phyloP scores from a whole-genome alignment of 768 basidiomycete species.

The Fibroporia radiculosa region DNA sequence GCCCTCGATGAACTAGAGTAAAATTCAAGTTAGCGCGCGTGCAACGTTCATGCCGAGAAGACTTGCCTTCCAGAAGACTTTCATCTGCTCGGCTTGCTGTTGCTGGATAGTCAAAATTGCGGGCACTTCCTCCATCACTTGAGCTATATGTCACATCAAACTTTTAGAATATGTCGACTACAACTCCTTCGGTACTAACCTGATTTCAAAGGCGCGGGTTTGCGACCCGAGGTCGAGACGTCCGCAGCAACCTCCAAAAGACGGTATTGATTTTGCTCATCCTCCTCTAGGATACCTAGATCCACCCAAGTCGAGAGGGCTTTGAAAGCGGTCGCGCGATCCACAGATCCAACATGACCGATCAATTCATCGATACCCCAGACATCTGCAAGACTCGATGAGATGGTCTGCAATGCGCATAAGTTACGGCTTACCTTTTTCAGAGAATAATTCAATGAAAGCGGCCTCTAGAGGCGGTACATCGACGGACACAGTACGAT shows the following conservation, averaged over 20 bases:
- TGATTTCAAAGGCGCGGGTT: neutral
- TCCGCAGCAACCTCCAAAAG: slow-evolving; percentile 59
- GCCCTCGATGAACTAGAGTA: slow-evolving; percentile 71
- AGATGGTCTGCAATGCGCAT: neutral
- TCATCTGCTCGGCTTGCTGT: slow-evolving; percentile 81
- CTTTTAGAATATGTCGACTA: neutral
- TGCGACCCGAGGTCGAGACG: slow-evolving; percentile 17
- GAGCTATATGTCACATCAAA: neutral
- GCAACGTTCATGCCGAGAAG: neutral
- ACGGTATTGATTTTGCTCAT: slow-evolving; percentile 48
- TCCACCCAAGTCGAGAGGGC: slow-evolving; percentile 82
- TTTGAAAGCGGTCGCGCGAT: slow-evolving; percentile 56
- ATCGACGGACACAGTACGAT: slow-evolving; percentile 66
- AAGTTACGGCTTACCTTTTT: slow-evolving; percentile 40
- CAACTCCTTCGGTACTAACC: neutral
- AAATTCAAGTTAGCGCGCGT: neutral
- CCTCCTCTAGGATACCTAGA: slow-evolving; percentile 71
- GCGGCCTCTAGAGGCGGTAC: slow-evolving; percentile 88
- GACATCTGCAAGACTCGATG: slow-evolving; percentile 33
- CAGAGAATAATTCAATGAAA: slow-evolving; percentile 78
- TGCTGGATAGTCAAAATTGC: slow-evolving; percentile 55
- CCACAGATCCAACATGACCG: slow-evolving; percentile 53
- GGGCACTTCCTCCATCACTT: slow-evolving; percentile 35
- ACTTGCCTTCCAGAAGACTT: slow-evolving; percentile 78
- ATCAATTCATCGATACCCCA: slow-evolving; percentile 72